Base-by-base conservation (phyloP, 257 asterid genomes). In the Nicotiana knightiana region DNA sequence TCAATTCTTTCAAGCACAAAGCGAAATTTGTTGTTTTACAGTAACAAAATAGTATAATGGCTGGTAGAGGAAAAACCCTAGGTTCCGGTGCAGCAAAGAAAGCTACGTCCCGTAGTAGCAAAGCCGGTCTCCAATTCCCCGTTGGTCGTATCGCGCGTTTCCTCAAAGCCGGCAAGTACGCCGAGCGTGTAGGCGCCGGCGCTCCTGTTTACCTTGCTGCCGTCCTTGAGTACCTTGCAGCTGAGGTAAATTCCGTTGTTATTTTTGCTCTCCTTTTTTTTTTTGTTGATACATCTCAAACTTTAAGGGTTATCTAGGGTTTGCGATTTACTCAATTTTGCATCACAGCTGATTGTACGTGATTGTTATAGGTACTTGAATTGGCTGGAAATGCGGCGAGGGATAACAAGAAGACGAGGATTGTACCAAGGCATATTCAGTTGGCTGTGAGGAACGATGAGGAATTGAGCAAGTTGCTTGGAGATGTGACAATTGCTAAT, bases 161-260 rank as follows among this genome's bases (percentile, higher is more conserved):
- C 67, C 90, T 94, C 28, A 94, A 94, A 85, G 95, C 95, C 62
- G 97, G 98, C 0, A 92, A 91, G 73, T 94, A 94, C 58, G 96
- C 98, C 21, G 91, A 93, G 82, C 93, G 97, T 37, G 97, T 92
- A 11, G 96, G 97, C 7, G 95, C 96, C 64, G 97, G 97, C 18
- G 98, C 98, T 76, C 94, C 97, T 15, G 96, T 93, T 9, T 93
- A 92, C 79, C 94, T 92, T 35, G 96, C 96, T 16, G 97, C 97
- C 13, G 97, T 92, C 26, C 94, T 93, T 3, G 96, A 93, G 80
- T 93, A 93, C 71, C 93, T 93, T 0, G 98, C 96, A 1, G 94
- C 94, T 55, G 97, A 93, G 97, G 95, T 93, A 2, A 15, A 18
- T 59, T 3, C 26, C 8, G 5, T n/a, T 5, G 35, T 35, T 4